Percentiles rank a stretch among this genome's conserved stretches.
Conservation (phyloP, 2,329 filamentous ascomycete species). For the Albophoma yamanashiensis region DNA sequence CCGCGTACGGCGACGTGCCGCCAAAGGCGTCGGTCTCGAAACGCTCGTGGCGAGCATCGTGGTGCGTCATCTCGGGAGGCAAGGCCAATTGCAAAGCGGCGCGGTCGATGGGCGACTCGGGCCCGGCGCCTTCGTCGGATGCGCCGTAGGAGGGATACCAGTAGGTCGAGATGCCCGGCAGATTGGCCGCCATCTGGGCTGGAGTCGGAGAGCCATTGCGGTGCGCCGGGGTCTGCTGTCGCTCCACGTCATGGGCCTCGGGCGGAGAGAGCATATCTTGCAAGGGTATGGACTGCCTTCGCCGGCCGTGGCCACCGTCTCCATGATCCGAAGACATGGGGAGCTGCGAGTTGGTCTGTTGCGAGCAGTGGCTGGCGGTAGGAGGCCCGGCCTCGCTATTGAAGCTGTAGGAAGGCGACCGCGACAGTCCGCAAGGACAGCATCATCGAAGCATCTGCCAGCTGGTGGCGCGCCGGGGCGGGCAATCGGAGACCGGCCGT, state of each 20-base stretch:
- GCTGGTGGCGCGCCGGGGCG: neutral
- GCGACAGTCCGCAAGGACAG: neutral
- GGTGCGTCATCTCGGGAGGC: constrained; percentile 36
- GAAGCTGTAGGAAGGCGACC: neutral
- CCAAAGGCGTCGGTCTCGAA: constrained; percentile 20
- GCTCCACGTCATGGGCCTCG: neutral
- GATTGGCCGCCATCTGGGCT: constrained; percentile 14
- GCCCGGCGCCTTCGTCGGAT: constrained; percentile 22
- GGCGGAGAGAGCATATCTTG: constrained; percentile 41
- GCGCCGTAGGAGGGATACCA: constrained; percentile 38
- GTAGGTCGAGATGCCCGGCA: constrained; percentile 37
- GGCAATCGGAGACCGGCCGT: neutral
- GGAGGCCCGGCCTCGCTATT: constrained; percentile 2
- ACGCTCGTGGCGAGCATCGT: constrained; percentile 9
- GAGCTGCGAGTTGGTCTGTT: neutral
- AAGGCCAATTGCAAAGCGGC: constrained; percentile 43
- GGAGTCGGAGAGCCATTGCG: constrained; percentile 2
- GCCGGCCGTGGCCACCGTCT: constrained; percentile 14
- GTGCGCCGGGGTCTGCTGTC: constrained; percentile 1
- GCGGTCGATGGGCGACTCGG: constrained; percentile 41
- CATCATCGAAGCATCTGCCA: neutral
- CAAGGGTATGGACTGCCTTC: constrained; percentile 53
- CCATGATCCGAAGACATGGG: constrained; percentile 19
- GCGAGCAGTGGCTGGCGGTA: neutral
- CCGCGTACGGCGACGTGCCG: constrained; percentile 18